Base-by-base conservation (phyloP, 768 basidiomycete species). In the Russula sp. region DNA sequence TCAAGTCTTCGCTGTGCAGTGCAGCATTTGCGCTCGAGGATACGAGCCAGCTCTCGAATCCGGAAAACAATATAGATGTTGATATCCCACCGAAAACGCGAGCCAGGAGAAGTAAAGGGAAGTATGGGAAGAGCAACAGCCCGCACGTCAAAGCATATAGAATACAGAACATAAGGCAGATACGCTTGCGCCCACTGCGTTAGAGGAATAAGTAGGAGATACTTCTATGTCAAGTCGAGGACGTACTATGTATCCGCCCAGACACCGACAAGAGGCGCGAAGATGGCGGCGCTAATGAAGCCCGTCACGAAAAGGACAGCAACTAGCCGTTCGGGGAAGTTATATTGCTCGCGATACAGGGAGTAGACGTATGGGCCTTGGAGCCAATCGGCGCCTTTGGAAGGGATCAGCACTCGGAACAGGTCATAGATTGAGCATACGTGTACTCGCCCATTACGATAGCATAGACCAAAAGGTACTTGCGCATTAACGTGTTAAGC, bases 291-390 rank as follows among this genome's bases (percentile, higher is more conserved):
- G 14, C 85, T 83, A 45, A 86, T 66, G 70, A 89, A 90, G 2
- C 88, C 88, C 0, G 84, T 85, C n/a, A 90, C 86, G 67, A 90
- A 90, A 53, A 90, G 76, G 38, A 86, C 68, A 1, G 88, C 87
- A 6, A 90, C 85, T 25, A 81, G 70, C 38, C 83, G 73, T 69
- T 87, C 86, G 0, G 85, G 74, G 68, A 84, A 83, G 10, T 68
- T 72, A 63, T 88, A 87, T 67, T 88, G 85, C 46, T 87, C 85
- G 49, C 77, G 76, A 70, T 89, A 90, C 0, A 90, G 73, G 16
- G 87, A 86, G 67, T 88, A 90, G 0, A 90, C 77, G 67, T 90
- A 90, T 16, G 88, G 88, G 0, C 88, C 88, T 71, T 90, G 87
- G 14, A 90, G 76, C 87, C 88, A 88, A 71, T 90, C 87, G 42